Percentiles rank a stretch among this genome's conserved stretches.
phyloP scores from a whole-genome alignment of 371 early-diverging fungal genomes.

The Nosema granulosis region DNA sequence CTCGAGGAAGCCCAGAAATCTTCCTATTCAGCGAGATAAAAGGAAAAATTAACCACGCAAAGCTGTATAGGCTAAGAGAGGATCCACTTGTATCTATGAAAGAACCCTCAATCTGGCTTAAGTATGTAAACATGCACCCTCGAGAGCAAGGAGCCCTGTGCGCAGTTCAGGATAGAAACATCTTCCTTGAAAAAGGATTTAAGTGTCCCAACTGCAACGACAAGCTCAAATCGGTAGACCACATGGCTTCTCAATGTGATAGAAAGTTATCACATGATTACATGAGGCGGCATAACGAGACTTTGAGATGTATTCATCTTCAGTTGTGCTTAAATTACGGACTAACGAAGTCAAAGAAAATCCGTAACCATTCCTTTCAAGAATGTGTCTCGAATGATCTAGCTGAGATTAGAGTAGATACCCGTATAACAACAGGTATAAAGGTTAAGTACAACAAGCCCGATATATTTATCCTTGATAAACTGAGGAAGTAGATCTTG shows the following conservation, averaged over 20 bases:
- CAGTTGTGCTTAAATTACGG: not conserved
- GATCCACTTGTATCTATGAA: not conserved
- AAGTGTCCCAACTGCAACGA: not conserved
- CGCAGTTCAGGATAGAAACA: not conserved
- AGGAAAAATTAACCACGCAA: constrained; percentile 3
- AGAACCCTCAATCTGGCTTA: constrained; percentile 2
- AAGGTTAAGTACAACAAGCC: constrained; percentile 5
- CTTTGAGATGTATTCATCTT: constrained; percentile 5
- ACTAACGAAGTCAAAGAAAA: not conserved
- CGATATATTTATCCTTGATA: constrained; percentile 3
- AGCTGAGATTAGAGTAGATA: not conserved
- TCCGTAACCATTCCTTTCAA: not conserved
- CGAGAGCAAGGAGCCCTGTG: constrained; percentile 2
- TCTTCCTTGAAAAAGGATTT: constrained; percentile 2
- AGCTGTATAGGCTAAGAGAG: not conserved
- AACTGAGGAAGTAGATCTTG: not conserved
- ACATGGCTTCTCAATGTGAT: constrained; percentile 7
- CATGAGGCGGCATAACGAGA: constrained; percentile 6
- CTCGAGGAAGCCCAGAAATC: not conserved
- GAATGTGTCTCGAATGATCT: not conserved
- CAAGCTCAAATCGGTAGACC: constrained; percentile 5
- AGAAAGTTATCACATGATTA: constrained; percentile 7
- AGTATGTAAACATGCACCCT: not conserved
- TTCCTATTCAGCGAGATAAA: not conserved
- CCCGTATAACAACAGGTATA: not conserved